phyloP scores from a whole-genome alignment of 306 rosid species.

The Hippophae rhamnoides region DNA sequence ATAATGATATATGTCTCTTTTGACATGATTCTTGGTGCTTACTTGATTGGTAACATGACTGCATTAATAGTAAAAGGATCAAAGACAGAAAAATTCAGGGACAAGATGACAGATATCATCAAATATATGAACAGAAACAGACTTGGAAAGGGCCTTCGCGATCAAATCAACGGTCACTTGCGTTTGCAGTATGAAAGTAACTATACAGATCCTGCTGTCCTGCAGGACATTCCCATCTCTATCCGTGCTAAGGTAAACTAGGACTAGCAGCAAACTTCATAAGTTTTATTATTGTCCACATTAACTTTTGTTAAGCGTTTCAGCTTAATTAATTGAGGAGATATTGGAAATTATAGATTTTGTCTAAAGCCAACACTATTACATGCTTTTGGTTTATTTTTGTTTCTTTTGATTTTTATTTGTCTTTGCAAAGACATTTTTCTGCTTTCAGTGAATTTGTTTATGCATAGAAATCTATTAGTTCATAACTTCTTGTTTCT shows the following conservation, averaged over 20 bases:
- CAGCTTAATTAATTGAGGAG: too few species aligned
- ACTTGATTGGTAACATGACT: conserved; percentile 97
- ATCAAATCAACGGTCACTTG: conserved; percentile 85
- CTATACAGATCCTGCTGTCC: conserved; percentile 75
- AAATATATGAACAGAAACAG: conserved; percentile 86
- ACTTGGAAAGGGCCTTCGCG: conserved; percentile 74
- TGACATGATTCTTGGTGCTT: conserved; percentile 97
- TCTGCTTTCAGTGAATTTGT: too few species aligned
- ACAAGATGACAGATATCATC: conserved; percentile 81
- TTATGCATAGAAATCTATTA: too few species aligned
- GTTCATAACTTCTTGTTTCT: too few species aligned
- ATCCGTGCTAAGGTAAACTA: conserved; percentile 71
- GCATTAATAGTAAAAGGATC: conserved; percentile 99
- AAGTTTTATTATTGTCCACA: too few species aligned
- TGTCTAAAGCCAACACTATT: too few species aligned
- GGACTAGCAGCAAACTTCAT: too few species aligned
- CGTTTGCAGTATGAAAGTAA: conserved; percentile 90
- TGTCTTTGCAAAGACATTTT: too few species aligned
- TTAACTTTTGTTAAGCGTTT: too few species aligned
- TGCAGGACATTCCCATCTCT: conserved; percentile 77
- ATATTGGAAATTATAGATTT: too few species aligned
- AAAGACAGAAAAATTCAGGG: conserved; percentile 87
- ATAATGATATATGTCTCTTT: conserved; percentile 80
- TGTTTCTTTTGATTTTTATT: too few species aligned
- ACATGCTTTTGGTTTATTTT: too few species aligned